Evolutionary conservation across 176 grass and related monocot species (phyloP), one percentile per base, ranked within the genome.

Genomic region (Musa troglodytarum): DNA sequence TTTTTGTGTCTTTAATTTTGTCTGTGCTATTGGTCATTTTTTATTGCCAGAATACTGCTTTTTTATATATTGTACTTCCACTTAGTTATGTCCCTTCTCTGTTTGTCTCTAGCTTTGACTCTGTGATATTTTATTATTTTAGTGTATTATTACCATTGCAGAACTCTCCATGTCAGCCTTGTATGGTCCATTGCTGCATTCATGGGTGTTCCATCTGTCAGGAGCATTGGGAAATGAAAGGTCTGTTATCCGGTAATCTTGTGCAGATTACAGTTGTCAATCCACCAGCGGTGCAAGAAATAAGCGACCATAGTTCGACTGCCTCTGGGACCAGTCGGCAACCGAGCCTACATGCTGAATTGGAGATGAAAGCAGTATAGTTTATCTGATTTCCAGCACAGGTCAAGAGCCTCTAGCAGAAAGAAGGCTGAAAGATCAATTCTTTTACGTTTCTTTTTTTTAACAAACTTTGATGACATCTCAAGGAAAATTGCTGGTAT

Each of bases 171-270:
- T 94, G 84, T 50, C 86, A 99, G 63, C 88, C 95, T 57, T 99
- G 95, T 79, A 87, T 90, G 82, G 88, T 91, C 73, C 95, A 99
- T 72, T 99, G 90, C 77, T 99, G 95, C 56, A 63, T 99, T 81
- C 95, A 94, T 72, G 94, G 95, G 90, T 94, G 95, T 16, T 90
- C 90, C 0, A 91, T 91, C 72, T 99, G 95, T 65, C 95, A 99
- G 80, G 95, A 99, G 81, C 95, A 99, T 65, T 82, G 90, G 0
- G 95, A 99, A 83, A 87, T 92, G 84, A 94, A 75, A 74, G 88
- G 90, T 7, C 88, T 80, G 49, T 85, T 94, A 11, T 86, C 83
- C 14, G 88, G 92, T 68, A 86, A 82, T 80, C 78, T 53, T 43
- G 78, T 81, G 68, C 88, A 72, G 9, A 94, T 94, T 90, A 94